These are phyloP conservation scores for Exophiala sp. DNA, from an alignment of 2,329 filamentous ascomycete genomes.

Conservation along the genomic window DNA sequence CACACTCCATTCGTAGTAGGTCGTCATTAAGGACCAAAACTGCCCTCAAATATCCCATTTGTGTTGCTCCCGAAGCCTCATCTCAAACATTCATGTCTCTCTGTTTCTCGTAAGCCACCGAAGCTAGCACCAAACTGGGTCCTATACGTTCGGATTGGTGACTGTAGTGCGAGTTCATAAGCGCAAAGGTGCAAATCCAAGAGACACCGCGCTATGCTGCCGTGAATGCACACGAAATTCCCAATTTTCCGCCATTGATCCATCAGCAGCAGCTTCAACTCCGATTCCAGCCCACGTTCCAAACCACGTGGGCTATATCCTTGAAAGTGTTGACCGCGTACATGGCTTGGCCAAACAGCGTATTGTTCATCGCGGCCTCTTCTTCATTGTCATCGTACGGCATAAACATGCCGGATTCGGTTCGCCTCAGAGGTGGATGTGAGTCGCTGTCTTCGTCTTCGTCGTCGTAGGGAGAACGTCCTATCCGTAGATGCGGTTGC, in stretches of 20 bases:
- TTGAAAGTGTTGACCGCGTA: slow-evolving; percentile 66
- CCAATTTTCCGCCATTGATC: slow-evolving; percentile 1
- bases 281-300: slow-evolving; percentile 56
- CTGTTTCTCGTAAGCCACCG: neutral
- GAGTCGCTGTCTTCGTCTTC: slow-evolving; percentile 52
- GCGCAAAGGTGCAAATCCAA: neutral
- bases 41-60: neutral
- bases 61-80: too few species aligned
- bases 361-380: slow-evolving; percentile 49
- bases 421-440: slow-evolving; percentile 62
- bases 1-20: neutral
- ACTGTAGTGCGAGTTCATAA: too few species aligned
- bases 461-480: slow-evolving; percentile 20
- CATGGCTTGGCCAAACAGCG: slow-evolving; percentile 70
- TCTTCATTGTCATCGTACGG: slow-evolving; percentile 67
- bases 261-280: slow-evolving; percentile 41
- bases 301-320: slow-evolving; percentile 61
- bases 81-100: neutral
- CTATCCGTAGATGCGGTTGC: slow-evolving; percentile 16
- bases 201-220: slow-evolving; percentile 21
- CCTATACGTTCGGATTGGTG: too few species aligned
- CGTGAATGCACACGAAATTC: neutral
- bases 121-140: too few species aligned
- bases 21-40: neutral
- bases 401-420: slow-evolving; percentile 86